Base-by-base conservation (phyloP, 768 basidiomycete genomes). In the Fomitopsis pulvina region DNA sequence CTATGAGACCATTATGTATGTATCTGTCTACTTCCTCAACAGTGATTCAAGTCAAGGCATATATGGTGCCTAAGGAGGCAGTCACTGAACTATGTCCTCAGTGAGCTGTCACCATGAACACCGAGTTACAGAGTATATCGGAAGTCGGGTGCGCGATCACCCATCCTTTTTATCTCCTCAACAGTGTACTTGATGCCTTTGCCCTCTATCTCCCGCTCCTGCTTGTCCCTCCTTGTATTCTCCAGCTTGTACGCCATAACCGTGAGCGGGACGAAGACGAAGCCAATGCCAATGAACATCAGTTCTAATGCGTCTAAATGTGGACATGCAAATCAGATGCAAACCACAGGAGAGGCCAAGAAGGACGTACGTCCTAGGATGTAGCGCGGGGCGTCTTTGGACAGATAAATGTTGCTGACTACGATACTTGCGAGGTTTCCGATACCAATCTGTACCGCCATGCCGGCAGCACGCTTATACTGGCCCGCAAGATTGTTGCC, bases 271-370 rank as follows among this genome's bases (percentile, higher is more conserved):
- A 80, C 55, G 27, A 64, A 60, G 7, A 84, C 68, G 56, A 84
- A 66, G 0, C 84, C 83, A 28, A 87, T 80, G 4, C 77, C 78
- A n/a, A 85, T 72, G 50, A 85, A 83, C 79, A 82, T 82, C 20
- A 86, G 66, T 61, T 83, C 82, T 14, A 83, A 45, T 1, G 68
- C 80, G 57, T 85, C 83, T 84, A 41, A 1, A n/a, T 20, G 10
- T 11, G 27, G 21, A 25, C 7, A 24, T 44, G 8, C n/a, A n/a
- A n/a, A 24, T 22, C 27, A 11, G 12, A 7, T 12, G 4, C 20
- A 10, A 12, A 29, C n/a, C 14, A 22, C 16, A 4, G 10, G 8
- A 24, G 9, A 28, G 9, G 11, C 9, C 9, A 21, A 20, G 10
- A 20, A 11, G 40, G 21, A 74, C 80, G 55, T 58, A 85, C 84